Evolutionary conservation across 2,329 filamentous ascomycete species (phyloP), one percentile per base, ranked within the genome.

Genomic region (Fusarium armeniacum): DNA sequence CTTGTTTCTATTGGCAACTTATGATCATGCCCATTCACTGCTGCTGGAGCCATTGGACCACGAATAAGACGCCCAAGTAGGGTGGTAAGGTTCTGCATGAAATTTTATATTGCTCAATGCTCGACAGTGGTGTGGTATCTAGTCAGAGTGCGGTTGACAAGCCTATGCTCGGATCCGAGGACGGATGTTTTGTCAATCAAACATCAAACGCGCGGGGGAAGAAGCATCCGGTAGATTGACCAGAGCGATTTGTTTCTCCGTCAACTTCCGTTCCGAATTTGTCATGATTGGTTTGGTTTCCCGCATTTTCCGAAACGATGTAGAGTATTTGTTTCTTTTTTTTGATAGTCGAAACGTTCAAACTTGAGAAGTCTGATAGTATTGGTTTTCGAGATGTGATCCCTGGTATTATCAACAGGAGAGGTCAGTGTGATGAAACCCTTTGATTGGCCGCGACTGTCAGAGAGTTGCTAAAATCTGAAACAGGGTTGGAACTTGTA

Each of bases 401-500:
- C 41, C 38, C 32, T 52, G 47, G 28, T 32, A 56, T 58, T 66
- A 46, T 35, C 62, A 69, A 35, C 59, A 32, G 44, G 38, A 58
- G 51, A 36, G 47, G 20, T 18, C 24, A 16, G 26, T 24, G 5
- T 16, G 33, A 49, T 4, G 41, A 11, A 16, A 43, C 6, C 33
- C 13, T 47, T 51, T 65, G 26, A 70, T 71, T 70, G 68, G 68
- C n/a, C 44, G 38, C 52, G 45, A 15, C 51, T 36, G 49, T 53
- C 65, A 40, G 43, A 43, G 43, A 65, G 22, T 36, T 58, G 33
- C 51, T 38, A 38, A 38, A 62, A 70, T 62, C 35, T 69, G 68
- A 70, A 70, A 70, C 68, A 65, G 41, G 58, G 44, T 58, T 70
- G 52, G 64, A 54, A 67, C 61, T 63, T 62, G 67, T 61, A 28